Conservation (phyloP, 192 early-diverging fungal species). For the Backusella macrospora region DNA sequence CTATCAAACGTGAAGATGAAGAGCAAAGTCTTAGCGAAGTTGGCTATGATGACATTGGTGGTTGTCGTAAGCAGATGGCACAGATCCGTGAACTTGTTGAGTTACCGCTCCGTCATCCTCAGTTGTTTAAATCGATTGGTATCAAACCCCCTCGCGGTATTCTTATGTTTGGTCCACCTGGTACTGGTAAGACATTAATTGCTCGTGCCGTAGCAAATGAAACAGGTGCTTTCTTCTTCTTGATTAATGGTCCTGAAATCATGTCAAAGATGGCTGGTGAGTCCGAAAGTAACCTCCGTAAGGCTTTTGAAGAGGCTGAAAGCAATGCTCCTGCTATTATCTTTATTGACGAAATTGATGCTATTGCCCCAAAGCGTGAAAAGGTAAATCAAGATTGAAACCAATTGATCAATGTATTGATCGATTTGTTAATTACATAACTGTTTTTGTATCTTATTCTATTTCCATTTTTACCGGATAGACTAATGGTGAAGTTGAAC, state of each 20-base stretch:
- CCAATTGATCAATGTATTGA: background rate
- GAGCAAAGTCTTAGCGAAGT: conserved; percentile 90
- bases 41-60: conserved; percentile 99
- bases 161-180: conserved; percentile 97
- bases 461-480: conserved; percentile 10
- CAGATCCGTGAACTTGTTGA: conserved; percentile 99
- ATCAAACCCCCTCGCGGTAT: conserved; percentile 99
- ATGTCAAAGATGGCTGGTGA: conserved; percentile 99
- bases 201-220: conserved; percentile 99
- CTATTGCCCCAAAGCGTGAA: conserved; percentile 89
- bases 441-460: background rate
- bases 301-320: conserved; percentile 99
- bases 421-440: background rate
- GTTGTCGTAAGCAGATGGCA: conserved; percentile 97
- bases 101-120: conserved; percentile 95
- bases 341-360: conserved; percentile 99
- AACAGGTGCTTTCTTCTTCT: conserved; percentile 99
- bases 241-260: conserved; percentile 99
- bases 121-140: conserved; percentile 98
- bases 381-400: conserved; percentile 45
- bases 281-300: conserved; percentile 95
- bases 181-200: conserved; percentile 99
- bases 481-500: conserved; percentile 93
- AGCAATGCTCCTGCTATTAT: conserved; percentile 96
- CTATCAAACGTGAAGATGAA: conserved; percentile 99